Conservation (phyloP, 2,329 filamentous ascomycete genomes). For the Aspergillus calidoustus region DNA sequence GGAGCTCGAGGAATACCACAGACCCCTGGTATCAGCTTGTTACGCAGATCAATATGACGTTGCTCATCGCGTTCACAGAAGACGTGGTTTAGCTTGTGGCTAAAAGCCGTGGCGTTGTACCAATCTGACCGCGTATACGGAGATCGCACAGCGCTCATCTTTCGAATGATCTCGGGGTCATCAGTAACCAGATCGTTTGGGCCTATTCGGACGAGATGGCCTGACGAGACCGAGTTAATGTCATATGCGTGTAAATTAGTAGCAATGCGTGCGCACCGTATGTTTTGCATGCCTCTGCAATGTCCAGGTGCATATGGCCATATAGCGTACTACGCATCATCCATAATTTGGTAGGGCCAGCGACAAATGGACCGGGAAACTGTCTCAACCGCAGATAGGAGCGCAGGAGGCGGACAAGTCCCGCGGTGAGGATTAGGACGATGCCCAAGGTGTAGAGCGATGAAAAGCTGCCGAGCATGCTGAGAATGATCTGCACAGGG, state of each 20-base stretch:
- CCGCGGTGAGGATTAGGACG: not conserved
- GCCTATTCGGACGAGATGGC: conserved; percentile 1
- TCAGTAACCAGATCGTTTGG: not conserved
- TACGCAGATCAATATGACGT: not conserved
- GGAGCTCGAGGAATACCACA: not conserved
- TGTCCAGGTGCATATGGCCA: conserved; percentile 4
- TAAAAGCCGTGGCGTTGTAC: conserved; percentile 4
- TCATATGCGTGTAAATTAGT: not conserved
- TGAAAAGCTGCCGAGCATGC: not conserved
- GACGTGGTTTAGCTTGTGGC: not conserved
- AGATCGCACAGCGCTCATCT: conserved; percentile 1
- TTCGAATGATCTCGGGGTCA: conserved; percentile 2
- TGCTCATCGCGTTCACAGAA: conserved; percentile 3
- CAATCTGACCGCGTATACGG: not conserved
- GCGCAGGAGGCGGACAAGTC: not conserved
- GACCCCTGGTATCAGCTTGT: not conserved
- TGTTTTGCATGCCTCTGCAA: not conserved
- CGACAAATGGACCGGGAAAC: not conserved
- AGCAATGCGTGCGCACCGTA: not conserved
- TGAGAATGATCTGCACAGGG: not conserved
- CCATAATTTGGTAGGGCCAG: not conserved
- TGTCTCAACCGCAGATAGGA: not conserved
- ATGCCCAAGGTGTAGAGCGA: not conserved
- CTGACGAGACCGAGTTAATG: not conserved
- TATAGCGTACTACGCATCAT: conserved; percentile 2